phyloP scores from a whole-genome alignment of 768 basidiomycete genomes.

The Daedalea quercina region DNA sequence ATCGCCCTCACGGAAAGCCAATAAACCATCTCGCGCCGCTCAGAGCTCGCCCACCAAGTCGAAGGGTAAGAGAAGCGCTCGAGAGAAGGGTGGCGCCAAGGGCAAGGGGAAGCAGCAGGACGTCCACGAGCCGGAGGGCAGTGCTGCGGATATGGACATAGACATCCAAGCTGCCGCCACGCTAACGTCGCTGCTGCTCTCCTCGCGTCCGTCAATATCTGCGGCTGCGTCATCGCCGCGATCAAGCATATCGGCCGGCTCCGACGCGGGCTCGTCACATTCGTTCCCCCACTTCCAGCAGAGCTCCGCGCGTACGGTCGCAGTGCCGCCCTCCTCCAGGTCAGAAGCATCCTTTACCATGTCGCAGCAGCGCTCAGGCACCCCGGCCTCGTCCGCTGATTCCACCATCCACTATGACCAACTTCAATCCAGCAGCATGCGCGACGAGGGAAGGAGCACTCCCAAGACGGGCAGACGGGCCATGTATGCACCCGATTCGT shows the following conservation, averaged over 20 bases:
- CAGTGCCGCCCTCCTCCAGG: constrained; percentile 32
- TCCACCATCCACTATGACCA: constrained; percentile 9
- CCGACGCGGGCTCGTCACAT: constrained; percentile 55
- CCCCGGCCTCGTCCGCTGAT: constrained; percentile 22
- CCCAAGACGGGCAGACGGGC: constrained; percentile 15
- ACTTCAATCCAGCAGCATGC: constrained; percentile 9
- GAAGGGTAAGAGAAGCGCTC: constrained; percentile 16
- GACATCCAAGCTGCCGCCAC: constrained; percentile 84
- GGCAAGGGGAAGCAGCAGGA: constrained; percentile 12
- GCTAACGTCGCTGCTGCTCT: constrained; percentile 63
- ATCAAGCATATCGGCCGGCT: constrained; percentile 62
- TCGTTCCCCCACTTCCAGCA: constrained; percentile 62
- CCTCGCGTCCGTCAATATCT: constrained; percentile 53
- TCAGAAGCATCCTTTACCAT: constrained; percentile 32
- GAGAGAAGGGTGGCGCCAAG: constrained; percentile 14
- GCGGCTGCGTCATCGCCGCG: constrained; percentile 61
- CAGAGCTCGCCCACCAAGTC: constrained; percentile 13
- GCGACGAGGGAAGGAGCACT: constrained; percentile 12
- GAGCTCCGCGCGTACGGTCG: constrained; percentile 52
- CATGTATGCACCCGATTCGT: constrained; percentile 8
- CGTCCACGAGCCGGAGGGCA: constrained; percentile 5
- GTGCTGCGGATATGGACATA: constrained; percentile 24
- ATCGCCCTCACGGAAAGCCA: constrained; percentile 16
- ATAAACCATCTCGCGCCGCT: constrained; percentile 16
- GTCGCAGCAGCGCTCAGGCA: constrained; percentile 23